Base-by-base conservation (phyloP, 768 basidiomycete genomes). In the Calocera viscosa region DNA sequence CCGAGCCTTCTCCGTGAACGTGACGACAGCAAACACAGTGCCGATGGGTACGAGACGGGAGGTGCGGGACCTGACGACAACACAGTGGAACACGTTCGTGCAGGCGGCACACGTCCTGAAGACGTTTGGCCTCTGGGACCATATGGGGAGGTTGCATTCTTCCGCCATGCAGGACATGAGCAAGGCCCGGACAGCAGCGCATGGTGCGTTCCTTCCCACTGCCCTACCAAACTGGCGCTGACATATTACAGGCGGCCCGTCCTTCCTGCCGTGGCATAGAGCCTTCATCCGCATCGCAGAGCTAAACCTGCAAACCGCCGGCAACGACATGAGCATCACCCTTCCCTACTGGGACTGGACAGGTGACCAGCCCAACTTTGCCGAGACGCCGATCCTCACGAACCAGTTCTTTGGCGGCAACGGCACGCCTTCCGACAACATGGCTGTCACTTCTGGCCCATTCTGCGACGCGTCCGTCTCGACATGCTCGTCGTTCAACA, bases 341-440 rank as follows among this genome's bases (percentile, higher is more conserved):
- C 53, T 60, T 26, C 53, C 53, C 11, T 60, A 60, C 53, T 60
- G 53, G 53, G 53, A 60, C 26, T 60, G 53, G 53, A 60, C 53
- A 26, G 11, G 7, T 5, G 53, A 60, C 53, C 53, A 60, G 26
- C 53, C 53, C 53, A 3, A 26, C 30, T 60, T 60, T 32, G 24
- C 53, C 53, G 7, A 2, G 2, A 16, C 53, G 26, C 53, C 53
- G 5, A 60, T 60, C 53, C 53, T 60, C 24, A 60, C 53, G 16
- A 22, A 60, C 53, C 2, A 32, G 16, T 60, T 5, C 53, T 60
- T 60, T 32, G 53, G 53, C 53, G 53, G 53, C 14, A 60, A 60
- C 53, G 53, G 53, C 53, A 32, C 24, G 26, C 14, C 53, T 30
- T 60, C 53, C 14, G 53, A 11, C 26, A 32, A 32, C 30, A 32